Base-by-base conservation (phyloP, 768 basidiomycete species). In the Amanita exitialis region DNA sequence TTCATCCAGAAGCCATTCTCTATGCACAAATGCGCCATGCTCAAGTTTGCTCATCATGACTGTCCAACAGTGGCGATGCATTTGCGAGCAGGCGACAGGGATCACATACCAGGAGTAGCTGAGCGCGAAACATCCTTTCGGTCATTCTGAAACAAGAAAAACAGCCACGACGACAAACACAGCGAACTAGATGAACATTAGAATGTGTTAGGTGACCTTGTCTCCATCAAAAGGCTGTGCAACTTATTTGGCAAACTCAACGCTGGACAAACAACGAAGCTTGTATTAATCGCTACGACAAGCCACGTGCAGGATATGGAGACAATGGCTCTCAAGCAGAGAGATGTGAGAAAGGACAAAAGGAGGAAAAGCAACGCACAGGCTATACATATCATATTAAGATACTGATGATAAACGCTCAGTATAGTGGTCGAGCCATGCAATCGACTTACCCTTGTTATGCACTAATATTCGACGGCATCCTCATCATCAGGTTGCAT, bases 401-500 rank as follows among this genome's bases (percentile, higher is more conserved):
- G 57, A 59, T 55, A 52, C 43, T 52, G 28, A 13, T 41, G n/a
- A 45, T 15, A 52, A 53, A 12, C 7, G 5, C n/a, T 45, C 4
- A 52, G 27, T 20, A 25, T 30, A 18, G 34, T 27, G 15, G 9
- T 25, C 34, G 4, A 21, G 45, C 7, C 18, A 6, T 5, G 34
- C 30, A 47, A 34, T 18, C 9, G n/a, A 44, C 55, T 28, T 44
- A 60, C 59, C 56, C 53, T 59, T 34, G 36, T n/a, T 46, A 53
- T 54, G 55, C 58, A 61, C 66, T 74, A 87, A 68, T 88, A 89
- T 68, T 89, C 86, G 41, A 89, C 84, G 9, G 84, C 86, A 61
- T 88, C 86, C 55, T 88, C 86, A 56, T 85, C 86, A 52, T 87
- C 84, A 44, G 78, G 81, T 56, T 76, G 79, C 67, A 77, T 74